Percentiles rank a stretch among this genome's conserved stretches.
Conservation (phyloP, 2,329 filamentous ascomycete species). For the Pleoardoris graminearum region DNA sequence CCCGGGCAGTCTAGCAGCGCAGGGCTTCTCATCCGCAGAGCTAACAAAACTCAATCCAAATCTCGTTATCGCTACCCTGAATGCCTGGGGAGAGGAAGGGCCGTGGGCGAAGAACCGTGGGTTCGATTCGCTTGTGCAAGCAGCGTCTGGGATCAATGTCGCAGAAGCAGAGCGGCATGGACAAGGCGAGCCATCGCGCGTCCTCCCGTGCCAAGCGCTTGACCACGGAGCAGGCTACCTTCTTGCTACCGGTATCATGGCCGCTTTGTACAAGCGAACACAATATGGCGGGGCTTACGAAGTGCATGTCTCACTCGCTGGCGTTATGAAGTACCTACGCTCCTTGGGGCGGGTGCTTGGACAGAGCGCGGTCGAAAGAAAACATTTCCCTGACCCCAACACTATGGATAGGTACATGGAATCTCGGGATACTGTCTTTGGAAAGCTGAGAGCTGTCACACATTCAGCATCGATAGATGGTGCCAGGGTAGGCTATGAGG, state of each 20-base stretch:
- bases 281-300: constrained; percentile 53
- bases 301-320: constrained; percentile 61
- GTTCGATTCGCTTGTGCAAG: constrained; percentile 61
- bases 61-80: constrained; percentile 57
- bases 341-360: constrained; percentile 58
- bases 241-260: constrained; percentile 57
- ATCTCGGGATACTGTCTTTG: constrained; percentile 51
- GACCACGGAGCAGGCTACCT: constrained; percentile 62
- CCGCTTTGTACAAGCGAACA: constrained; percentile 55
- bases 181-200: constrained; percentile 45
- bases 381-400: constrained; percentile 35
- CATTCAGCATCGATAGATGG: constrained; percentile 56
- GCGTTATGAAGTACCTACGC: constrained; percentile 59
- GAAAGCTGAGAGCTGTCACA: constrained; percentile 52
- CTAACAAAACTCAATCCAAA: constrained; percentile 48
- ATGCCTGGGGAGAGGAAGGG: constrained; percentile 56
- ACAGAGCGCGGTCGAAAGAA: constrained; percentile 49
- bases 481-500: constrained; percentile 53
- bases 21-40: constrained; percentile 48
- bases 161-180: constrained; percentile 56
- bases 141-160: constrained; percentile 59
- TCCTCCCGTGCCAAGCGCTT: constrained; percentile 59
- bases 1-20: constrained; percentile 51
- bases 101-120: constrained; percentile 55
- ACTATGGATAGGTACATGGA: constrained; percentile 49